These are phyloP conservation scores for Fusarium sp. DNA, from an alignment of 2,329 filamentous ascomycete species.

Conservation along the genomic window DNA sequence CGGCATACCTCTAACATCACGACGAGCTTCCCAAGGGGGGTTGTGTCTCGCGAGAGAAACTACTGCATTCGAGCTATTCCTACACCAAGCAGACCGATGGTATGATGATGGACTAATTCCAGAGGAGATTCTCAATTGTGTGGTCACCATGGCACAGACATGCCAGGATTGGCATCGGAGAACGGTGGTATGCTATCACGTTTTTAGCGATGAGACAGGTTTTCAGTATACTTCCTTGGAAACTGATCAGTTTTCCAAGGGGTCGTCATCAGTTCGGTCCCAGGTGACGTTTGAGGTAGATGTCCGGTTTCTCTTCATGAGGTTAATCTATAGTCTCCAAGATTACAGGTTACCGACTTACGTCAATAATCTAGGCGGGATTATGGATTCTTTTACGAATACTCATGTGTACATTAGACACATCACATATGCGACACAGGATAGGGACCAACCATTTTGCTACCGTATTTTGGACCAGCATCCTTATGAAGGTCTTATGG, in stretches of 20 bases:
- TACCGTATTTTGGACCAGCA: neutral
- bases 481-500: rapidly evolving
- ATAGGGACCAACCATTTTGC: no score
- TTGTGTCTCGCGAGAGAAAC: rapidly evolving
- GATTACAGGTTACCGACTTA: rapidly evolving
- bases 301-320: neutral
- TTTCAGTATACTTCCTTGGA: no score
- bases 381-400: rapidly evolving
- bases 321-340: rapidly evolving
- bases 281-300: neutral
- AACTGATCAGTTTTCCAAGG: no score
- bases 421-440: no score
- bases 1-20: rapidly evolving
- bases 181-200: rapidly evolving
- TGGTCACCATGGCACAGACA: neutral
- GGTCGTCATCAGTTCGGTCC: no score
- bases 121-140: no score
- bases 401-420: rapidly evolving
- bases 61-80: neutral
- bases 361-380: rapidly evolving
- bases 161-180: neutral
- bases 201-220: no score
- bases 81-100: rapidly evolving
- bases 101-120: no score
- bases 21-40: rapidly evolving